Percentiles rank a stretch among this genome's conserved stretches.
Conservation (phyloP, 2,329 filamentous ascomycete species). For the Talaromyces sp. region DNA sequence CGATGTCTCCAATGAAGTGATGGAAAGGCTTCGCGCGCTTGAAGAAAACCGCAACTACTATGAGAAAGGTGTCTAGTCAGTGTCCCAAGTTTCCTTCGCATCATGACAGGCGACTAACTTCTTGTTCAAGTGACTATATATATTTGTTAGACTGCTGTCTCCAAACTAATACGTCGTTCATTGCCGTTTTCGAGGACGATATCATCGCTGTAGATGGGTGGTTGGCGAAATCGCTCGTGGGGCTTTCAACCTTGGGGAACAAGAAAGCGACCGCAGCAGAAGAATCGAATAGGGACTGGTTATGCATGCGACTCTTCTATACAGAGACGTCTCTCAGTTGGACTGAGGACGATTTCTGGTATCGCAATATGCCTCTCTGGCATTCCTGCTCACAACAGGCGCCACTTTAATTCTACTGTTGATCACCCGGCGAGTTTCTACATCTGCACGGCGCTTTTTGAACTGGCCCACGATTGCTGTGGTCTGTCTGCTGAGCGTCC, state of each 20-base stretch:
- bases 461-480: slow-evolving; percentile 19
- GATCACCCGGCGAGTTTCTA: slow-evolving; percentile 13
- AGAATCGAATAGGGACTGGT: slow-evolving; percentile 16
- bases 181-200: slow-evolving; percentile 34
- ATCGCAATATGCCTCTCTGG: slow-evolving; percentile 20
- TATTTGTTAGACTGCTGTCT: slow-evolving; percentile 23
- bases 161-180: slow-evolving; percentile 28
- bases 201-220: slow-evolving; percentile 35
- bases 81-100: not conserved
- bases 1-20: slow-evolving; percentile 13
- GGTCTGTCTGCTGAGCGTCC: slow-evolving; percentile 19
- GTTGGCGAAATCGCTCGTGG: slow-evolving; percentile 27
- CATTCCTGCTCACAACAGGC: slow-evolving; percentile 18
- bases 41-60: slow-evolving; percentile 13
- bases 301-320: slow-evolving; percentile 32
- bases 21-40: too few species aligned
- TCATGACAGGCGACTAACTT: too few species aligned
- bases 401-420: slow-evolving; percentile 5
- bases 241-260: slow-evolving; percentile 1
- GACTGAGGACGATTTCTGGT: slow-evolving; percentile 20
- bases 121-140: too few species aligned
- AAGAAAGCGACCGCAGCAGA: not conserved
- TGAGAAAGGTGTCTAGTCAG: slow-evolving; percentile 29
- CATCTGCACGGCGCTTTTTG: slow-evolving; percentile 12
- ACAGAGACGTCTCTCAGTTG: slow-evolving; percentile 28